phyloP scores from a whole-genome alignment of 345 rosid genomes.

The Clausena lansium region DNA sequence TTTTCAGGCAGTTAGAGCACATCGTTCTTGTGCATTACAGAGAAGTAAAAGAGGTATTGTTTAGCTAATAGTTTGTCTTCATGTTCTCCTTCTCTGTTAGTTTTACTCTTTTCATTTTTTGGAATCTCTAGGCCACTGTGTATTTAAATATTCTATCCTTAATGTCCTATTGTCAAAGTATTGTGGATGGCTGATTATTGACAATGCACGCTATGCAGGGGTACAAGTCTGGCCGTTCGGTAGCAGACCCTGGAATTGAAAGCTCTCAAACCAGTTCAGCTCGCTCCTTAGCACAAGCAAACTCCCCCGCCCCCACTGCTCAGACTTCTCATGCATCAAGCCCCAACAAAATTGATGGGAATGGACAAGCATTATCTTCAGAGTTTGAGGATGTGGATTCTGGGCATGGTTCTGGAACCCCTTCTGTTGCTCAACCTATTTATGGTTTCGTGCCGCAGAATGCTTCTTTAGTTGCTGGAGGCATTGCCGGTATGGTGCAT shows the following conservation, averaged over 20 bases:
- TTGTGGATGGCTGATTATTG: constrained; percentile 5
- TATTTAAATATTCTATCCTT: constrained; percentile 1
- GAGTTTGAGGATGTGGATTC: constrained; percentile 44
- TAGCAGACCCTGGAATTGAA: constrained; percentile 33
- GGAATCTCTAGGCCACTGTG: neutral
- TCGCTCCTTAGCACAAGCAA: constrained; percentile 28
- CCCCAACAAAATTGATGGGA: constrained; percentile 34
- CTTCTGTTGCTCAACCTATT: constrained; percentile 20
- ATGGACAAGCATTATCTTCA: constrained; percentile 37
- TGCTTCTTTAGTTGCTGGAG: constrained; percentile 29
- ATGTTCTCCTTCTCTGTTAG: neutral
- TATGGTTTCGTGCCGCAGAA: constrained; percentile 15
- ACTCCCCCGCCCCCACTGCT: constrained; percentile 29
- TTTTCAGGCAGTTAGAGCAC: constrained; percentile 77
- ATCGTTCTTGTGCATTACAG: constrained; percentile 79
- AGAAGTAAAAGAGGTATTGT: constrained; percentile 80
- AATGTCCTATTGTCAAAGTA: neutral
- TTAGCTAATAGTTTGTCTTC: neutral
- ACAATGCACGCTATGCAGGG: constrained; percentile 36
- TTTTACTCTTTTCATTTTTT: neutral
- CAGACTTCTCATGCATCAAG: constrained; percentile 32
- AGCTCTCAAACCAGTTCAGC: constrained; percentile 35
- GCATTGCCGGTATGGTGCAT: constrained; percentile 33
- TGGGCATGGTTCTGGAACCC: constrained; percentile 18
- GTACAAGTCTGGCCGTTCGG: constrained; percentile 39